Evolutionary conservation across 257 asterid genomes (phyloP), one percentile per base, ranked within the genome.

Genomic region (Petrea volubilis): DNA sequence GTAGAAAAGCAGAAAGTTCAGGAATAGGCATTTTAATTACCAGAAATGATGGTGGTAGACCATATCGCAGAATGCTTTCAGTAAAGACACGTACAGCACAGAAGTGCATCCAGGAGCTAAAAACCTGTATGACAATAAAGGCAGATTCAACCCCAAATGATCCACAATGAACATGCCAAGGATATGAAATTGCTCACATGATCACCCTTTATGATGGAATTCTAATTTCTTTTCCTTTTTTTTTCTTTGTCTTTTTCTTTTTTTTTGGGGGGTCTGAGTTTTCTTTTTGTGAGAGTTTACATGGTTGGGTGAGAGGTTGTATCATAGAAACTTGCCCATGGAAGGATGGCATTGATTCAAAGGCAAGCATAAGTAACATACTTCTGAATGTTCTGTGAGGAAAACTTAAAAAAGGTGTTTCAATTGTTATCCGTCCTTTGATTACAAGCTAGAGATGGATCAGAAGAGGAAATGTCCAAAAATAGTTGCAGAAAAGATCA

Each of bases 21-120:
- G 31, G 59, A 12, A 60, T 38, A 28, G 14, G 68, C 40, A 72
- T 18, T 43, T 61, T 70, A 71, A 51, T 53, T 77, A 85, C 90
- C 84, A 85, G 83, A 74, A 84, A 91, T 15, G 93, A 81, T 38
- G 92, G 97, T 13, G 95, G 96, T 67, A 87, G 88, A 50, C 97
- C 94, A 41, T 90, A 93, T 79, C 97, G 88, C 71, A 93, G 82
- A 82, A 93, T 88, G 92, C 96, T 93, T 78, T 90, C 97, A 43
- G 84, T 81, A 79, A 87, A 90, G 77, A 89, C 83, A 65, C 97
- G 95, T 58, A 88, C 95, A 73, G 96, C 98, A 77, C 96, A 86
- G 74, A 90, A 90, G 80, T 88, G 97, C 98, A 90, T 92, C 97
- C 98, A 92, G 75, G 98, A 92, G 89, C 85, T 79, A 74, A 92